phyloP scores from a whole-genome alignment of 768 basidiomycete genomes.

The Boletus pseudo-olivaceus region DNA sequence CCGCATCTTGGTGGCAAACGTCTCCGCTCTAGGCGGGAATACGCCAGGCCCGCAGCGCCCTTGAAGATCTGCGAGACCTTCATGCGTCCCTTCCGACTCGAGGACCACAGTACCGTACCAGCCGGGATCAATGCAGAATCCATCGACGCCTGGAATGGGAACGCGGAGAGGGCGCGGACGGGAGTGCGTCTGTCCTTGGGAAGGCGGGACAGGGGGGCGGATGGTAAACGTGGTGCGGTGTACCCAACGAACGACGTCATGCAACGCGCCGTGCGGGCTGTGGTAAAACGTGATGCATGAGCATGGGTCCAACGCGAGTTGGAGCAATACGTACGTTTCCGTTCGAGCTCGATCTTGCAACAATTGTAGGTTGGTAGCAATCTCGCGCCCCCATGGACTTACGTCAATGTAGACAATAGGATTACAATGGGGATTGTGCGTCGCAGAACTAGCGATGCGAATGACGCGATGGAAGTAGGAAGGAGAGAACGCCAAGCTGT shows the following conservation, averaged over 20 bases:
- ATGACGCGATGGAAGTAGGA: conserved; percentile 89
- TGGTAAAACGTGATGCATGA: conserved; percentile 5
- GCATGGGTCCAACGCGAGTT: neutral
- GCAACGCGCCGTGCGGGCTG: conserved; percentile 75
- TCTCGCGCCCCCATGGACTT: conserved; percentile 74
- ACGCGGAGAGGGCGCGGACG: conserved; percentile 31
- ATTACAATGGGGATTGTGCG: conserved; percentile 46
- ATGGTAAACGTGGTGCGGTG: conserved; percentile 76
- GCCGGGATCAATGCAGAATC: conserved; percentile 64
- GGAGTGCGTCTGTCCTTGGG: conserved; percentile 24
- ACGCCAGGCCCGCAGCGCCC: conserved; percentile 64
- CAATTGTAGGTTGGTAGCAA: conserved; percentile 68
- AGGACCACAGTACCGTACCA: conserved; percentile 85
- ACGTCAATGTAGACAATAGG: conserved; percentile 73
- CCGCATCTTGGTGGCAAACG: conserved; percentile 31
- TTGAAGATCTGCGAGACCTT: conserved; percentile 75
- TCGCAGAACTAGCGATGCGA: conserved; percentile 42
- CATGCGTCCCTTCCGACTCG: conserved; percentile 86
- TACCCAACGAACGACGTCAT: conserved; percentile 84
- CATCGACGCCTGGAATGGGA: conserved; percentile 53
- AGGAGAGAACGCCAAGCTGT: conserved; percentile 76
- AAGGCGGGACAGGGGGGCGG: conserved; percentile 42
- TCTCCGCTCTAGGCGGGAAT: conserved; percentile 58
- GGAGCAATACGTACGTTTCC: conserved; percentile 61
- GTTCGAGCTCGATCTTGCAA: conserved; percentile 74